Base-by-base conservation (phyloP, 2,329 filamentous ascomycete genomes). In the Botrytis porri region DNA sequence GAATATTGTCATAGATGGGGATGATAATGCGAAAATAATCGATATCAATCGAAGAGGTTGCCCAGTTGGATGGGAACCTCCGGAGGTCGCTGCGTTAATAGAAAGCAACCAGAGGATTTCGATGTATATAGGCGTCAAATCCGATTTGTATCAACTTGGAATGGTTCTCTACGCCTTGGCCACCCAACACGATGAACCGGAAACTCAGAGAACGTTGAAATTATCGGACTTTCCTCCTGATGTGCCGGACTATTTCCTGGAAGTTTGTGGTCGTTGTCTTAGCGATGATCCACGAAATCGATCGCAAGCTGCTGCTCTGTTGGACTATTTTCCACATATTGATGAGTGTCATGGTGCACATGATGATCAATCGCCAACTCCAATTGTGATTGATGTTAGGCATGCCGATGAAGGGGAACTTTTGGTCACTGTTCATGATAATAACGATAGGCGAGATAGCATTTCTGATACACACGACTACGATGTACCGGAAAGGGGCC, bases 81-180 rank as follows among this genome's bases (percentile, higher is more conserved):
- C 96, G 7, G 96, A 99, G 83, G 92, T 97, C 72, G 92, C 91
- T 25, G 88, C 89, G 9, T 89, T 98, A 72, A 94, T 98, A 74
- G 91, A 95, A 76, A 95, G 91, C 81, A 93, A 93, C 73, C 95
- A 98, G 82, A 89, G 94, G 43, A 95, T 99, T 70, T 92, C 93
- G 63, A 97, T 98, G 91, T 98, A 97, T 80, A 98, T 99, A 80
- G 95, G 96, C 20, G 94, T 98, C 80, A 99, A 99, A 83, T 97
- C 95, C 0, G 96, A 99, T 82, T 85, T 99, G 1, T 99, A 92
- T 79, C 96, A 99, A 82, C 87, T 98, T 8, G 96, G 96, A 8
- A 99, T 99, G 96, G 79, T 97, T 2, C 84, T 99, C 4, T 99
- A 95, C 94, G 94, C 93, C 35, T 84, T 99, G 63, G 95, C 94